Evolutionary conservation across 2,329 filamentous ascomycete species (phyloP).

Genomic region (Hymenoscyphus fructigenus): DNA sequence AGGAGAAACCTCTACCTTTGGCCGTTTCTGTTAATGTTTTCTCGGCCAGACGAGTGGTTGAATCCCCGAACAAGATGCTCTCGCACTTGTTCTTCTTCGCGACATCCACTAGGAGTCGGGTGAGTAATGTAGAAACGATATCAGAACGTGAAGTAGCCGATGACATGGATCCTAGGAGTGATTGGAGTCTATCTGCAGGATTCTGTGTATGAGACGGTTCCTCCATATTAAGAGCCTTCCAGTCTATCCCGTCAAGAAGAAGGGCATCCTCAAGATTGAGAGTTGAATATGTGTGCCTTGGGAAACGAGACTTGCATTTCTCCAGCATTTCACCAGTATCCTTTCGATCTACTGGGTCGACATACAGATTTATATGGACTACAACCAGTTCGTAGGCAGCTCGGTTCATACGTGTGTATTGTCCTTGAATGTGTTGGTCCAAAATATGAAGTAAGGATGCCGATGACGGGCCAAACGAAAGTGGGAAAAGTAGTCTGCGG

Average conservation of each 20-base stretch:
- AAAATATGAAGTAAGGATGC: conserved; percentile 74
- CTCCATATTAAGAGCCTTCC: conserved; percentile 44
- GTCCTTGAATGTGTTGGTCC: conserved; percentile 64
- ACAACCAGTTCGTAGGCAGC: conserved; percentile 67
- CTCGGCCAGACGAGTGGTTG: conserved; percentile 83
- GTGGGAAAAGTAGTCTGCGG: conserved; percentile 65
- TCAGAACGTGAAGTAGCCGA: conserved; percentile 77
- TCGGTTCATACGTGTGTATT: conserved; percentile 62
- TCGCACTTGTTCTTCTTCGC: conserved; percentile 62
- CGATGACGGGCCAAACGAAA: conserved; percentile 84
- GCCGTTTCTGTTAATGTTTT: conserved; percentile 84
- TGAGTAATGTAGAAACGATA: conserved; percentile 67
- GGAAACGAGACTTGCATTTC: conserved; percentile 57
- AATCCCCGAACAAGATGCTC: conserved; percentile 78
- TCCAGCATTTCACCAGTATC: conserved; percentile 39
- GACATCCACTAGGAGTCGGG: conserved; percentile 66
- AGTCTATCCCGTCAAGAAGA: conserved; percentile 51
- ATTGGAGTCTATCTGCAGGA: conserved; percentile 41
- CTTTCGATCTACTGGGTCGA: conserved; percentile 32
- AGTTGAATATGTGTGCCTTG: conserved; percentile 62
- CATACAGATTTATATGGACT: conserved; percentile 45
- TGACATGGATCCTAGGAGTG: conserved; percentile 57
- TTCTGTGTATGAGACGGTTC: conserved; percentile 15
- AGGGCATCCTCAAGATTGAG: conserved; percentile 66
- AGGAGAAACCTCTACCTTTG: conserved; percentile 80